Conservation (phyloP, 1,284 basidiomycete genomes). For the Cutaneotrichosporon cavernicola region DNA sequence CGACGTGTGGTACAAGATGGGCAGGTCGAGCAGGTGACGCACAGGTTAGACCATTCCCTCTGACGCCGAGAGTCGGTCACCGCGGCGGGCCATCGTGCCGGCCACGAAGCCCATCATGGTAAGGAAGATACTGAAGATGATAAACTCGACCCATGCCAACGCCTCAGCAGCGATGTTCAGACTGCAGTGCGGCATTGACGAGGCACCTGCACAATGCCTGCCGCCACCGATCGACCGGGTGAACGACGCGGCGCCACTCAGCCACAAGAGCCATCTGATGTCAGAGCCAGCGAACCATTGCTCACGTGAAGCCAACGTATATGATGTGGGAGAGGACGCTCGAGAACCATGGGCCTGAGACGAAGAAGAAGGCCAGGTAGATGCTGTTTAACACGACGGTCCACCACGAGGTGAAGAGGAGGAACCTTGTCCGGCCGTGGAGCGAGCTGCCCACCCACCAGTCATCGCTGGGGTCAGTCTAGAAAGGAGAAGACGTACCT, state of each 20-base stretch:
- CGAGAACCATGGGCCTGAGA: slow-evolving; percentile 27
- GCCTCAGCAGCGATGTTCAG: slow-evolving; percentile 49
- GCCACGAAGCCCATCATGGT: slow-evolving; percentile 39
- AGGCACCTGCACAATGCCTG: slow-evolving; percentile 33
- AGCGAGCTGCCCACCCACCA: slow-evolving; percentile 40
- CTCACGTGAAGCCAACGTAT: slow-evolving; percentile 50
- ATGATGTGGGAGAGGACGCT: slow-evolving; percentile 48
- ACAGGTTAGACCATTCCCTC: not conserved
- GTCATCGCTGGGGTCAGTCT: slow-evolving; percentile 22
- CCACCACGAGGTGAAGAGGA: slow-evolving; percentile 53
- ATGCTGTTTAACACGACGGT: slow-evolving; percentile 47
- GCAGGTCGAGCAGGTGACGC: too few relatives aligned
- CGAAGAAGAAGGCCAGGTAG: slow-evolving; percentile 50
- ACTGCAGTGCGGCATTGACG: slow-evolving; percentile 37
- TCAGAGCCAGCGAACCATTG: slow-evolving; percentile 28
- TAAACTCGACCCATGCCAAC: slow-evolving; percentile 54
- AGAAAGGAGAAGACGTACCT: not conserved
- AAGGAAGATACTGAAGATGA: slow-evolving; percentile 46
- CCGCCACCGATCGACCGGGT: slow-evolving; percentile 49
- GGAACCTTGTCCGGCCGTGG: slow-evolving; percentile 50
- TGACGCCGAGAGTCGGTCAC: slow-evolving; percentile 37
- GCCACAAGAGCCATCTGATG: slow-evolving; percentile 53
- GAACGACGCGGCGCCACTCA: slow-evolving; percentile 45
- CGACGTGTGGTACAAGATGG: slow-evolving; percentile 5
- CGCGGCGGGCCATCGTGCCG: slow-evolving; percentile 37